phyloP scores from a whole-genome alignment of 768 basidiomycete species.

The Tricholoma saponaceum region DNA sequence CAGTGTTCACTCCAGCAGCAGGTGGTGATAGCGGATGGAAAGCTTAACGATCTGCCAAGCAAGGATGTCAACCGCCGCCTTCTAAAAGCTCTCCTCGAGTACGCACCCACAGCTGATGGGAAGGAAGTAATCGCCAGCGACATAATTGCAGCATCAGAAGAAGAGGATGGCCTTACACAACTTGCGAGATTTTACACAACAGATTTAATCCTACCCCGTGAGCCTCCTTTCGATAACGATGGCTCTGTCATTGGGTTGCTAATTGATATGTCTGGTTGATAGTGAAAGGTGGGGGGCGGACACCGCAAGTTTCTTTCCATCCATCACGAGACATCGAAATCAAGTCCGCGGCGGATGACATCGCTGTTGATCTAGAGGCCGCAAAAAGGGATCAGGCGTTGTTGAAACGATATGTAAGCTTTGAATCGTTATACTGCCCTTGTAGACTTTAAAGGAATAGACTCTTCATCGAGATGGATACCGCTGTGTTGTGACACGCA shows the following conservation, averaged over 20 bases:
- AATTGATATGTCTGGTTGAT: neutral
- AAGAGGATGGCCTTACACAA: neutral
- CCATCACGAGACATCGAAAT: neutral
- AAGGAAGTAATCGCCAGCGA: neutral
- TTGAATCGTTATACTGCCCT: neutral
- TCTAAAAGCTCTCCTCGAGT: neutral
- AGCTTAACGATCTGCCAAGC: neutral
- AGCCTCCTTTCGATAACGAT: neutral
- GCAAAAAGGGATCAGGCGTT: neutral
- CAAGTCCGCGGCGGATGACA: neutral
- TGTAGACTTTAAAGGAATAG: neutral
- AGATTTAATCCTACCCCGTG: neutral
- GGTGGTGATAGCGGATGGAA: neutral
- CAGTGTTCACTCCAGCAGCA: neutral
- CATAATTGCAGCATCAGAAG: neutral
- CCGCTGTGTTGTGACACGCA: neutral
- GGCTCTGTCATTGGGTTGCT: neutral
- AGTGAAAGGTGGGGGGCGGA: neutral
- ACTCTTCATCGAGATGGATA: conserved; percentile 1
- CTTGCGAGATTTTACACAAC: neutral
- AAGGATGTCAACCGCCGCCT: neutral
- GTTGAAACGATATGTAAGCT: neutral
- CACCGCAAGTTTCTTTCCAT: neutral
- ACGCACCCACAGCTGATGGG: neutral
- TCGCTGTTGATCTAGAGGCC: neutral